Conservation (phyloP, 768 basidiomycete genomes). For the Podaxis sp. region DNA sequence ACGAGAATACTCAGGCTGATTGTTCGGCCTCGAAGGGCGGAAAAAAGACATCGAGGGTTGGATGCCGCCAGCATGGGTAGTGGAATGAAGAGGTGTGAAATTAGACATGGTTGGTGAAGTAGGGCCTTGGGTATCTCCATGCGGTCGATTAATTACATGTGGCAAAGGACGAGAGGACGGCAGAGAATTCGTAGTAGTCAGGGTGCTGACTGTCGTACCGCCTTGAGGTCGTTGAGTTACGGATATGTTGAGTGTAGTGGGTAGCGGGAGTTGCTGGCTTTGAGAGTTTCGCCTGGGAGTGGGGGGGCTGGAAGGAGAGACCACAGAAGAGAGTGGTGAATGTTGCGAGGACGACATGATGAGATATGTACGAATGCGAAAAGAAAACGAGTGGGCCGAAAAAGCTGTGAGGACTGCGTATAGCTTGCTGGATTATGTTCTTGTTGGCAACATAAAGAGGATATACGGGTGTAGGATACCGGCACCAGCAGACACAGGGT, state of each 20-base stretch:
- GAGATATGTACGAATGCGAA: slow-evolving; percentile 1
- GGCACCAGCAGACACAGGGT: not conserved
- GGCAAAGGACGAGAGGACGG: slow-evolving; percentile 18
- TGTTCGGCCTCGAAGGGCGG: slow-evolving; percentile 60
- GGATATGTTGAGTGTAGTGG: slow-evolving; percentile 31
- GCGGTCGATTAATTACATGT: slow-evolving; percentile 14
- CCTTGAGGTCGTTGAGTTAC: slow-evolving; percentile 18
- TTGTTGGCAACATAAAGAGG: slow-evolving; percentile 5
- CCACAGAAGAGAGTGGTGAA: slow-evolving; percentile 24
- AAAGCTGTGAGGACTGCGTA: not conserved
- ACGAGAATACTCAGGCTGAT: slow-evolving; percentile 42
- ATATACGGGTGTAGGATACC: not conserved
- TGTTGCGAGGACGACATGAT: slow-evolving; percentile 25
- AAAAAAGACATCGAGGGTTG: slow-evolving; percentile 82
- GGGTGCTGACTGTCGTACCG: slow-evolving; percentile 15
- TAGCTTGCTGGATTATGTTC: not conserved
- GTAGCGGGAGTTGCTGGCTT: slow-evolving; percentile 34
- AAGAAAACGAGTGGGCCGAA: slow-evolving; percentile 4
- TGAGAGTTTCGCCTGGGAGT: slow-evolving; percentile 26
- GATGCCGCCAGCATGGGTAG: slow-evolving; percentile 70
- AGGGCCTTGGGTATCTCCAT: slow-evolving; percentile 18
- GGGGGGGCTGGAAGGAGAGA: slow-evolving; percentile 22
- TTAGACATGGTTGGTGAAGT: slow-evolving; percentile 21
- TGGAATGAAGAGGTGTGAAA: slow-evolving; percentile 20
- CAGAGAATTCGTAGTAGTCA: slow-evolving; percentile 2